These are phyloP conservation scores for Aspergillus taichungensis DNA, from an alignment of 495 filamentous ascomycete species.

Conservation along the genomic window DNA sequence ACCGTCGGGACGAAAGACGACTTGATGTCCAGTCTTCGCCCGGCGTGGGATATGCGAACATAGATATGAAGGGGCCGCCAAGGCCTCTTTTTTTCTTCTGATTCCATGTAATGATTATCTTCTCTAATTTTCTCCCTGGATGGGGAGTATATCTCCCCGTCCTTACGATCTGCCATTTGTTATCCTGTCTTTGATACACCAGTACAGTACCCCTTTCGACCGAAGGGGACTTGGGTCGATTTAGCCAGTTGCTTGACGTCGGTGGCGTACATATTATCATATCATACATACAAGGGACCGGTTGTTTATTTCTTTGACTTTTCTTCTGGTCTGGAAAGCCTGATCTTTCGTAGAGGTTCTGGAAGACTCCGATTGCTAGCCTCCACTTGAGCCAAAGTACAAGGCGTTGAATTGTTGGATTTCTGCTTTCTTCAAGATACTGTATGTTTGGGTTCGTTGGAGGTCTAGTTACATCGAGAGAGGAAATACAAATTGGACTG, in stretches of 20 bases:
- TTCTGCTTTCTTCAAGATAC: too few relatives aligned
- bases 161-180: slow-evolving; percentile 26
- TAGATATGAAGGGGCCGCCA: slow-evolving; percentile 10
- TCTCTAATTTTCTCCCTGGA: slow-evolving; percentile 18
- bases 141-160: slow-evolving; percentile 15
- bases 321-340: slow-evolving; percentile 13
- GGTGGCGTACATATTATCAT: slow-evolving; percentile 8
- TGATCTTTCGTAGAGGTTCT: slow-evolving; percentile 4
- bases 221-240: slow-evolving; percentile 17
- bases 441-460: background rate
- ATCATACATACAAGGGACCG: slow-evolving; percentile 7
- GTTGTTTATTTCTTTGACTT: slow-evolving; percentile 6
- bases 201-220: slow-evolving; percentile 6
- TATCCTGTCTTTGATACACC: slow-evolving; percentile 16
- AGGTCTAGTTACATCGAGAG: too few relatives aligned
- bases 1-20: slow-evolving; percentile 75
- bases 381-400: too few relatives aligned
- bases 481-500: too few relatives aligned
- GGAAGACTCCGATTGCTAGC: background rate
- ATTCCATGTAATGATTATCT: slow-evolving; percentile 25
- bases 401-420: too few relatives aligned
- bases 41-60: slow-evolving; percentile 61
- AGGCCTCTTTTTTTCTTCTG: slow-evolving; percentile 1
- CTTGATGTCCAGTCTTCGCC: slow-evolving; percentile 60
- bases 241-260: slow-evolving; percentile 6